Evolutionary conservation across 805 yeast species (phyloP).

Genomic region (Saccharomycopsis babjevae): DNA sequence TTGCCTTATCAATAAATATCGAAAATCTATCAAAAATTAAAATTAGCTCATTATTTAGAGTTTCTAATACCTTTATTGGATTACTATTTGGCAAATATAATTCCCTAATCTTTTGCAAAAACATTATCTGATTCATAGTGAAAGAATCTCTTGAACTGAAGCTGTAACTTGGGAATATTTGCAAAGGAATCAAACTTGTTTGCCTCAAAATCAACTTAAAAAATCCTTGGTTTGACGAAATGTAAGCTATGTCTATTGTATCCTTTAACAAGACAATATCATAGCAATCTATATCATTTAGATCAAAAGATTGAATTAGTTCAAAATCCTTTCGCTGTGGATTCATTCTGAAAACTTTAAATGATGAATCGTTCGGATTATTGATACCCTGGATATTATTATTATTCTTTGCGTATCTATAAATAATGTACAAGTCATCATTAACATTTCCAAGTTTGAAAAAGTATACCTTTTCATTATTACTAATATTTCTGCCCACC

Average conservation of each 20-base stretch:
- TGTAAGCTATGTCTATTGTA: slow-evolving; percentile 13
- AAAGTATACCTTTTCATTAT: slow-evolving; percentile 14
- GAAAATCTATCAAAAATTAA: slow-evolving; percentile 13
- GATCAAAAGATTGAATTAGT: slow-evolving; percentile 8
- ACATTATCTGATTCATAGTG: slow-evolving; percentile 15
- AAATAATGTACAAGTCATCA: slow-evolving; percentile 12
- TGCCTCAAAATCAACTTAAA: slow-evolving; percentile 8
- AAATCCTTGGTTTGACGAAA: slow-evolving; percentile 14
- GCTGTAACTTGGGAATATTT: slow-evolving; percentile 15
- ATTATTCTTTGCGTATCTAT: slow-evolving; percentile 12
- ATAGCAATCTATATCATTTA: slow-evolving; percentile 14
- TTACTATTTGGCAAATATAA: slow-evolving; percentile 5
- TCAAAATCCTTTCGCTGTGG: slow-evolving; percentile 9
- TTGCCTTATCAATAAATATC: slow-evolving; percentile 8
- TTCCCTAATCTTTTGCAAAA: slow-evolving; percentile 14
- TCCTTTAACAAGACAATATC: slow-evolving; percentile 12
- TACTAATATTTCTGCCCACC: slow-evolving; percentile 19
- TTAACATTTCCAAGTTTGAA: slow-evolving; percentile 14
- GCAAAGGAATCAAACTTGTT: slow-evolving; percentile 4
- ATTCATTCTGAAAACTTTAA: slow-evolving; percentile 13
- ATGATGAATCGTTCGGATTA: slow-evolving; percentile 10
- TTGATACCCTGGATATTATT: slow-evolving; percentile 16
- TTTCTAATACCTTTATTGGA: slow-evolving; percentile 15
- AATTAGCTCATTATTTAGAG: slow-evolving; percentile 9
- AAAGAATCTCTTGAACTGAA: slow-evolving; percentile 10